These are phyloP conservation scores for Theobroma cacao DNA, from an alignment of 345 rosid species.

Conservation along the genomic window DNA sequence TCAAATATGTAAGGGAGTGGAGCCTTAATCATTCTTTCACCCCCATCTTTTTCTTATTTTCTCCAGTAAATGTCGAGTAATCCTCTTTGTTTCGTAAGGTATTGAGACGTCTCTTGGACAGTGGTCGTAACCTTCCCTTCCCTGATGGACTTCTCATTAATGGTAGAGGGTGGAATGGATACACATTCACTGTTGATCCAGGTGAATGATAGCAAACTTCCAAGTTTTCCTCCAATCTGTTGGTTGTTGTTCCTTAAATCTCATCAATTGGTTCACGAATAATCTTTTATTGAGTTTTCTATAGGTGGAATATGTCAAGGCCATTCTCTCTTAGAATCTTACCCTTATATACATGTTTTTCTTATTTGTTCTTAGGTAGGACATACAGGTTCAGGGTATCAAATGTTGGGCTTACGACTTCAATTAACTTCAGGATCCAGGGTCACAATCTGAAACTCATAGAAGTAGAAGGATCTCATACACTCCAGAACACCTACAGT, in stretches of 20 bases:
- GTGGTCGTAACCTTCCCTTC: constrained; percentile 58
- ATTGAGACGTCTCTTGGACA: constrained; percentile 53
- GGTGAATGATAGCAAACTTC: constrained; percentile 31
- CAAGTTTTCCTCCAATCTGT: neutral
- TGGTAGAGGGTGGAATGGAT: constrained; percentile 83
- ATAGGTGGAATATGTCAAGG: neutral
- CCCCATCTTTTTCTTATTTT: neutral
- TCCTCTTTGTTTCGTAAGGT: constrained; percentile 25
- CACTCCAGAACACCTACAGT: constrained; percentile 61
- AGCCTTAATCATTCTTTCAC: neutral
- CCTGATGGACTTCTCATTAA: constrained; percentile 93
- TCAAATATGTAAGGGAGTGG: neutral
- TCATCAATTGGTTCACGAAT: neutral
- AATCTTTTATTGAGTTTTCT: neutral
- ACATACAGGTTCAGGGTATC: constrained; percentile 88
- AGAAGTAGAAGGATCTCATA: constrained; percentile 95
- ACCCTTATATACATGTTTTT: neutral
- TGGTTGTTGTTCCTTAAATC: neutral
- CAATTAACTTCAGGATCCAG: constrained; percentile 83
- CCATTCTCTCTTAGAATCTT: neutral
- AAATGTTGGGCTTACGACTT: constrained; percentile 68
- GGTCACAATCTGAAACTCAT: constrained; percentile 80
- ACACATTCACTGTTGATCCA: constrained; percentile 69
- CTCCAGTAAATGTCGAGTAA: neutral
- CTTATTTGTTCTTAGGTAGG: constrained; percentile 42